These are phyloP conservation scores for Trypanosoma boissoni DNA, from an alignment of 208 protist genomes.

Conservation along the genomic window DNA sequence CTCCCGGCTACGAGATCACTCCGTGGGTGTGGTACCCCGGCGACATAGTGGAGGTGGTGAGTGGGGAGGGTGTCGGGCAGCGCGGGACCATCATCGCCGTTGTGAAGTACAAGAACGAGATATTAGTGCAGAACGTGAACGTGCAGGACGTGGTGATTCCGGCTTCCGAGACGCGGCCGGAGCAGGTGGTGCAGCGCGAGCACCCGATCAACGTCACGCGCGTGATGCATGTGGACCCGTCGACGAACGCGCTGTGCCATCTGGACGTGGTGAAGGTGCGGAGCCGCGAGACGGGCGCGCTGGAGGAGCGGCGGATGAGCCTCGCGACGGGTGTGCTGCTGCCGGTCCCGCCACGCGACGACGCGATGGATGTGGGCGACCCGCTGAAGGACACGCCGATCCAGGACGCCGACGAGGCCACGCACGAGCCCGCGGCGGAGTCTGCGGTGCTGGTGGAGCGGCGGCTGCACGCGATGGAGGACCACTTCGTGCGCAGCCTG, in stretches of 20 bases:
- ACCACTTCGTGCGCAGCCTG: slow-evolving; percentile 74
- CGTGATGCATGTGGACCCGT: slow-evolving; percentile 79
- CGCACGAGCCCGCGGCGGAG: slow-evolving; percentile 67
- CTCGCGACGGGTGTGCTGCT: slow-evolving; percentile 73
- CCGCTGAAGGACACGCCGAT: slow-evolving; percentile 83
- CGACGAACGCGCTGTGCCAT: slow-evolving; percentile 67
- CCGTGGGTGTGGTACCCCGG: slow-evolving; percentile 89
- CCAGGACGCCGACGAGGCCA: slow-evolving; percentile 75
- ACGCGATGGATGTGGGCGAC: slow-evolving; percentile 60
- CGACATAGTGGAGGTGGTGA: slow-evolving; percentile 78
- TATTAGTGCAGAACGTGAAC: slow-evolving; percentile 88
- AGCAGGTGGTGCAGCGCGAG: slow-evolving; percentile 85
- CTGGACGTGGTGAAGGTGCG: slow-evolving; percentile 79
- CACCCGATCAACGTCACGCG: slow-evolving; percentile 75
- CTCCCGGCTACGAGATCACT: slow-evolving; percentile 48
- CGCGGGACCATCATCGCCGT: slow-evolving; percentile 84
- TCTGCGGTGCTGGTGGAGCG: slow-evolving; percentile 67
- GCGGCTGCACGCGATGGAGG: slow-evolving; percentile 76
- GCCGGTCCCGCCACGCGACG: slow-evolving; percentile 61
- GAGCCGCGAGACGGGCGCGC: slow-evolving; percentile 64
- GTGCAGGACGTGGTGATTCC: slow-evolving; percentile 88
- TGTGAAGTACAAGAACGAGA: slow-evolving; percentile 89
- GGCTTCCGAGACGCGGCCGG: slow-evolving; percentile 73
- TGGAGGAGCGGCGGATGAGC: slow-evolving; percentile 77
- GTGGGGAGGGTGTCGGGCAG: slow-evolving; percentile 70